These are phyloP conservation scores for Sanghuangporus weigelae DNA, from an alignment of 1,284 basidiomycete species.

Conservation along the genomic window DNA sequence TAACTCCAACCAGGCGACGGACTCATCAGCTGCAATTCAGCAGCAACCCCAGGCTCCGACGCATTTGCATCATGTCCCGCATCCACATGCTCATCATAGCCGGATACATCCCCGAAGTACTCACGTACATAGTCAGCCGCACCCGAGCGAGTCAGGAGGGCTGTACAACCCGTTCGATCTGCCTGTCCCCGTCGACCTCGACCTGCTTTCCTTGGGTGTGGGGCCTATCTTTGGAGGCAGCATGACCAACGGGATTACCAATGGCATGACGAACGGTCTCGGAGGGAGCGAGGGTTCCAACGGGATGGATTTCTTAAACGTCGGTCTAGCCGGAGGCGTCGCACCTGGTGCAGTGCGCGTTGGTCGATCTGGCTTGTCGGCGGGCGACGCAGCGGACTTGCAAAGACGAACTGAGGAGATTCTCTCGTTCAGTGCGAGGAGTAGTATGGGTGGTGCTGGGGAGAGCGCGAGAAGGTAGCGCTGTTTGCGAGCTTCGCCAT, in stretches of 20 bases:
- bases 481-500: background rate
- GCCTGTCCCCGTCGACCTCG: slow-evolving; percentile 7
- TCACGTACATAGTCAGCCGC: slow-evolving; percentile 12
- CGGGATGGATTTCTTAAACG: background rate
- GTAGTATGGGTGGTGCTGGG: slow-evolving; percentile 8
- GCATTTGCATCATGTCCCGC: slow-evolving; percentile 71
- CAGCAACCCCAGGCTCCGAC: slow-evolving; percentile 43
- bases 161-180: slow-evolving; percentile 15
- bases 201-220: background rate
- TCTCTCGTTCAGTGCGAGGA: slow-evolving; percentile 14
- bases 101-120: slow-evolving; percentile 8
- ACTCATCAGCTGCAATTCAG: slow-evolving; percentile 8
- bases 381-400: slow-evolving; percentile 13
- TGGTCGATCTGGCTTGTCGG: background rate
- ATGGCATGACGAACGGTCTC: background rate
- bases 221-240: background rate
- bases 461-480: background rate
- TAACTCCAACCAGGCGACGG: background rate
- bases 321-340: background rate
- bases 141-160: slow-evolving; percentile 14
- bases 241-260: background rate
- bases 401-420: slow-evolving; percentile 18
- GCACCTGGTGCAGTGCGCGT: background rate
- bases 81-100: slow-evolving; percentile 60
- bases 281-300: background rate